phyloP scores from a whole-genome alignment of 805 yeast genomes.

The Hanseniaspora guilliermondii region DNA sequence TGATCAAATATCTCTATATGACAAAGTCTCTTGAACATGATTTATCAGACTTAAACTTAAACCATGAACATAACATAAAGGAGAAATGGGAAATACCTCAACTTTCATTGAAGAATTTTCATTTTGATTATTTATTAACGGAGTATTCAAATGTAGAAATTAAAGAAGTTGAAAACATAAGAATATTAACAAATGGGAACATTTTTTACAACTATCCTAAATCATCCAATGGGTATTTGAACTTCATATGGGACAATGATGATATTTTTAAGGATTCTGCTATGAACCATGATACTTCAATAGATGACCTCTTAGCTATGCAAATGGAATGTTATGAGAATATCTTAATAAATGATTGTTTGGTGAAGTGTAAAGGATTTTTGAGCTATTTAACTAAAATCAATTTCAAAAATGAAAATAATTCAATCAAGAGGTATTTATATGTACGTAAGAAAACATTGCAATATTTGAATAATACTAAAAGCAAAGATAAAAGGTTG shows the following conservation, averaged over 20 bases:
- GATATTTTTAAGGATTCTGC: background rate
- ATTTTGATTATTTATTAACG: constrained; percentile 7
- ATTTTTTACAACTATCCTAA: constrained; percentile 5
- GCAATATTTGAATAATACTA: background rate
- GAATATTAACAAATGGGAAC: background rate
- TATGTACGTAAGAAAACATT: too few species aligned
- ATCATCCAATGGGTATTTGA: constrained; percentile 1
- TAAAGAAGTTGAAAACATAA: constrained; percentile 1
- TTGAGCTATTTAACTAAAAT: background rate
- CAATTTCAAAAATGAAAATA: too few species aligned
- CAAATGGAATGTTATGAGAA: constrained; percentile 20
- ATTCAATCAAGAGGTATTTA: too few species aligned
- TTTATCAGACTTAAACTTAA: background rate
- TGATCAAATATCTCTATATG: background rate
- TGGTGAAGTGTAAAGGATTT: background rate
- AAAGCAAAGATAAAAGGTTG: background rate
- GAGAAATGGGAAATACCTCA: too few species aligned
- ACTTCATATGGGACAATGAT: constrained; percentile 9
- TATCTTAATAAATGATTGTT: constrained; percentile 19
- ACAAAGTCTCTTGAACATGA: background rate
- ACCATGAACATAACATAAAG: background rate
- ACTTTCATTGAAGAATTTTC: background rate
- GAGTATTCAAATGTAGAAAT: background rate
- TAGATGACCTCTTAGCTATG: background rate
- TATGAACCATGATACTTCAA: background rate